Base-by-base conservation (phyloP, 345 rosid species). In the Dipteronia sinensis region DNA sequence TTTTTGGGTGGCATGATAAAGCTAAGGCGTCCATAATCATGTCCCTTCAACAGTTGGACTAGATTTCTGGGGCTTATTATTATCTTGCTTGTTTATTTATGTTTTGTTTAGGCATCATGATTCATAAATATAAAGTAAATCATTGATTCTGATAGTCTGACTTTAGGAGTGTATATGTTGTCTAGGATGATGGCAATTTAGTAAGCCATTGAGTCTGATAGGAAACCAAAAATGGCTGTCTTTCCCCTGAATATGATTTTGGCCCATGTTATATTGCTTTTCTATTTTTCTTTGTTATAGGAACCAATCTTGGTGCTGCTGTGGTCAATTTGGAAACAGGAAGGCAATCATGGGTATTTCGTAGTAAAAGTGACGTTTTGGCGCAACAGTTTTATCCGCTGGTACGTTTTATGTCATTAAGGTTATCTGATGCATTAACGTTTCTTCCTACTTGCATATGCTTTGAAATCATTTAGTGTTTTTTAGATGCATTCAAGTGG, bases 221-320 rank as follows among this genome's bases (percentile, higher is more conserved):
- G 22, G 66, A 27, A 73, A 16, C 42, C 27, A 16, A 17, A 7
- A 13, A 73, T 63, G n/a, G 27, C 19, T 44, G 49, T 34, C 69
- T 17, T 73, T 67, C 61, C 44, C 63, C 11, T 69, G 56, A 23
- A 22, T 47, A 22, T 20, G 31, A 59, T 20, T 46, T 12, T 23
- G 51, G 71, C 5, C 19, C 42, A 38, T 49, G 19, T 51, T 31
- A 16, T 59, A 23, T 77, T 22, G 72, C 64, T 63, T 34, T 11
- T 55, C 10, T 40, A 29, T 75, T 22, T 67, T 31, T 73, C 73
- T 67, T 69, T 68, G 69, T 82, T 77, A 40, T 69, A 94, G 98
- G 98, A 80, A 88, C 95, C 64, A 77, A 86, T 83, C 68, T 75
- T 23, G 99, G 99, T 78, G 98, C 92, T 29, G 90, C 93, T 12